A percentile compares a stretch with the other conserved stretches of the same genome.
Conservation (phyloP, 2,329 filamentous ascomycete genomes). For the Ceratocystis colombiana region DNA sequence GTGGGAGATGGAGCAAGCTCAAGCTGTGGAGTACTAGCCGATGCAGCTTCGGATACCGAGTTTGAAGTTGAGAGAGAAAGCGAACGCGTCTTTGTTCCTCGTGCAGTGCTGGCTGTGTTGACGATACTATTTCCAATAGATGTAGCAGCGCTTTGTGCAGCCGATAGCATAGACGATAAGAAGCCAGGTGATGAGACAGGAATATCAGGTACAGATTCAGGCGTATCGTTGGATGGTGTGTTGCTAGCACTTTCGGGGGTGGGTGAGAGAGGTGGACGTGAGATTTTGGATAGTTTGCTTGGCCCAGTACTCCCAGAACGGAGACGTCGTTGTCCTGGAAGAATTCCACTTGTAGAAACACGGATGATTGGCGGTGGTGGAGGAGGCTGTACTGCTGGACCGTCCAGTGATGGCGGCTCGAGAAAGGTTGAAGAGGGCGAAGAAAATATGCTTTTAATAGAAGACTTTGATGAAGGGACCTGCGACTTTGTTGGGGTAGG, state of each 20-base stretch:
- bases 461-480: slow-evolving; percentile 28
- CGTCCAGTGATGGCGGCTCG: neutral
- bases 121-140: slow-evolving; percentile 64
- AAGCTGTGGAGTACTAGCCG: slow-evolving; percentile 20
- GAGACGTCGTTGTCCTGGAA: slow-evolving; percentile 31
- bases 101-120: slow-evolving; percentile 45
- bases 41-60: slow-evolving; percentile 17
- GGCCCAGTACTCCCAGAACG: slow-evolving; percentile 42
- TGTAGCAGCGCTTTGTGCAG: slow-evolving; percentile 81
- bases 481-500: slow-evolving; percentile 50
- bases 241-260: slow-evolving; percentile 48
- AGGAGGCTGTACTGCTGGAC: slow-evolving; percentile 8
- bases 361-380: slow-evolving; percentile 12
- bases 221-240: neutral
- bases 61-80: slow-evolving; percentile 25
- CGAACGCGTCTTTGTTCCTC: neutral
- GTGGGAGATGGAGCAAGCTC: slow-evolving; percentile 15
- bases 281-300: slow-evolving; percentile 77
- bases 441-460: slow-evolving; percentile 25
- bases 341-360: slow-evolving; percentile 48
- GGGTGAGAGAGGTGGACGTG: slow-evolving; percentile 62
- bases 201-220: neutral
- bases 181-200: slow-evolving; percentile 49
- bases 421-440: slow-evolving; percentile 20
- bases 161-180: slow-evolving; percentile 88